Evolutionary conservation across 2,329 filamentous ascomycete species (phyloP).

Genomic region (Bipolaris oryzae): DNA sequence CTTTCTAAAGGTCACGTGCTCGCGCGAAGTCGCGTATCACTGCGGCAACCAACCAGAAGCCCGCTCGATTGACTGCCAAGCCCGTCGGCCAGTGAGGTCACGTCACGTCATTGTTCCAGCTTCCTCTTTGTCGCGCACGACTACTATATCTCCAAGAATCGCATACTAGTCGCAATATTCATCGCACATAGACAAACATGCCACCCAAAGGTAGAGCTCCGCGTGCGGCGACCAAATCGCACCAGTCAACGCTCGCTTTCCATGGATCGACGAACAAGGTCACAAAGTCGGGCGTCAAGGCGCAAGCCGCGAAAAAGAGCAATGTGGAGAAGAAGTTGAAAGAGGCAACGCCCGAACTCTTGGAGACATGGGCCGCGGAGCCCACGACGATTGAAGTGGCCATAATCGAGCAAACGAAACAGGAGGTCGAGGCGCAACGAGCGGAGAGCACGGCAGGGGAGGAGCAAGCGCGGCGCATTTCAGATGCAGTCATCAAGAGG

Average conservation of each 20-base stretch:
- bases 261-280: slow-evolving; percentile 61
- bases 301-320: slow-evolving; percentile 48
- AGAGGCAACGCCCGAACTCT: slow-evolving; percentile 31
- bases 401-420: slow-evolving; percentile 47
- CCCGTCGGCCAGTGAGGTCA: slow-evolving; percentile 36
- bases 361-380: slow-evolving; percentile 32
- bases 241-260: slow-evolving; percentile 69
- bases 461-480: slow-evolving; percentile 66
- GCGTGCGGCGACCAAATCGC: slow-evolving; percentile 55
- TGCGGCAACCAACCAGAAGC: slow-evolving; percentile 29
- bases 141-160: slow-evolving; percentile 5
- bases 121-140: slow-evolving; percentile 16
- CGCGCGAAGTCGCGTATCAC: slow-evolving; percentile 33
- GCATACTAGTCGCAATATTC: background rate
- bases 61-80: slow-evolving; percentile 26
- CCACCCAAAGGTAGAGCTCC: slow-evolving; percentile 53
- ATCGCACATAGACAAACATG: slow-evolving; percentile 40
- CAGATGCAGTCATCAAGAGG: slow-evolving; percentile 69
- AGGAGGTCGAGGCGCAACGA: slow-evolving; percentile 39
- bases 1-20: slow-evolving; percentile 31
- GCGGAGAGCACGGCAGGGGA: slow-evolving; percentile 50
- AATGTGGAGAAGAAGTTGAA: slow-evolving; percentile 43
- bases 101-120: slow-evolving; percentile 31
- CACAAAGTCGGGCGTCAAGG: slow-evolving; percentile 60
- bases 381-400: slow-evolving; percentile 49